Base-by-base conservation (phyloP, 768 basidiomycete genomes). In the Pleurotus sapidus region DNA sequence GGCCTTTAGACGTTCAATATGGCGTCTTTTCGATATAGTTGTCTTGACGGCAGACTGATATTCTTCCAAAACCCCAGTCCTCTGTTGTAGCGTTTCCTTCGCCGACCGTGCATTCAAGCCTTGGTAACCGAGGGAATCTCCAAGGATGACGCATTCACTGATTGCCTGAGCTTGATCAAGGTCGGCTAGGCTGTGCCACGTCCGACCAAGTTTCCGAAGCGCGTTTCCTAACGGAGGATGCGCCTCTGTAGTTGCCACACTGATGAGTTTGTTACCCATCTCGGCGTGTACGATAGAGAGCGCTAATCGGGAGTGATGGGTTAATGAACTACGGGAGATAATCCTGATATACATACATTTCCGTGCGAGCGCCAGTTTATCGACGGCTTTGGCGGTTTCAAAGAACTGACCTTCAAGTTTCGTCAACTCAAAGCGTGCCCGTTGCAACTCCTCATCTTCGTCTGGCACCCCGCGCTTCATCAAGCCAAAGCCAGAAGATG, bases 121-220 rank as follows among this genome's bases (percentile, higher is more conserved):
- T 71, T 98, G 95, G 71, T 99, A 99, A 1, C 94, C 94, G 53
- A 98, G 76, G 0, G 93, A 89, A 71, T 99, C 97, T n/a, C 95
- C 95, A 24, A 99, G 73, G 43, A 98, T 88, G 25, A 98, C 93
- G 63, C 92, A 93, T 79, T 98, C 96, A 64, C 90, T 94, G 59
- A 94, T 91, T 30, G 93, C 86, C 71, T 97, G 93, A 3, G 93
- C 91, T 60, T 91, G 89, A 62, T 93, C 89, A 57, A 97, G 81
- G 66, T 95, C 95, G 2, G 93, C 87, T 14, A 95, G 72, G 67
- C 84, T 89, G 67, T 98, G 95, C 83, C 88, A 93, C 5, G 86
- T 81, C 57, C 95, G 79, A 6, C 95, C 95, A 45, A 95, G 72
- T 72, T 95, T 95, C 59, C 88, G 84, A 59, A 97, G 70, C 0